Evolutionary conservation across 768 basidiomycete species (phyloP).

Genomic region (Pleurotus ostreatus): DNA sequence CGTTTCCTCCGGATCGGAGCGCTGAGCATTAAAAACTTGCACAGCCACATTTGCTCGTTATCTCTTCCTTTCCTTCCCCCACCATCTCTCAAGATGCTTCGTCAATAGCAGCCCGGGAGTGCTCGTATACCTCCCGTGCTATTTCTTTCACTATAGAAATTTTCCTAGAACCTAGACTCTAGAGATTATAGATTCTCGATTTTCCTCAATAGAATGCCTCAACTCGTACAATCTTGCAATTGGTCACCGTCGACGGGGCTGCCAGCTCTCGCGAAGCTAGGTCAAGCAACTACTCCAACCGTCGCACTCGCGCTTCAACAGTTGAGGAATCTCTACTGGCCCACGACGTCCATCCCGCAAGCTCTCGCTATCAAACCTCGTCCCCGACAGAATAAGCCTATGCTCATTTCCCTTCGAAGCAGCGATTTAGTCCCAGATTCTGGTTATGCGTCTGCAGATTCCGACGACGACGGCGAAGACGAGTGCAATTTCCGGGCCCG

Average conservation of each 20-base stretch:
- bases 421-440: slow-evolving; percentile 55
- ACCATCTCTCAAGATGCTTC: slow-evolving; percentile 37
- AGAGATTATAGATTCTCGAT: too few species aligned
- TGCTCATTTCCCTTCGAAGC: slow-evolving; percentile 29
- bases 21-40: background rate
- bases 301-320: slow-evolving; percentile 38
- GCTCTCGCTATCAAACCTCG: slow-evolving; percentile 24
- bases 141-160: slow-evolving; percentile 8
- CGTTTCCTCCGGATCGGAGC: background rate
- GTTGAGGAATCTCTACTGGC: slow-evolving; percentile 51
- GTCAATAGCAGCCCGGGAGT: slow-evolving; percentile 47
- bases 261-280: slow-evolving; percentile 49
- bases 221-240: slow-evolving; percentile 7
- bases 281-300: slow-evolving; percentile 25
- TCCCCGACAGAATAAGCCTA: slow-evolving; percentile 17
- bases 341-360: slow-evolving; percentile 23
- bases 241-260: slow-evolving; percentile 46
- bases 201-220: background rate
- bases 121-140: slow-evolving; percentile 32
- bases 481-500: slow-evolving; percentile 2
- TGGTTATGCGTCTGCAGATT: slow-evolving; percentile 74
- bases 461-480: slow-evolving; percentile 42
- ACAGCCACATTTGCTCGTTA: background rate
- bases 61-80: slow-evolving; percentile 11
- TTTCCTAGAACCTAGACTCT: slow-evolving; percentile 19